Conservation (phyloP, 192 early-diverging fungal genomes). For the Ambispora gerdemannii region DNA sequence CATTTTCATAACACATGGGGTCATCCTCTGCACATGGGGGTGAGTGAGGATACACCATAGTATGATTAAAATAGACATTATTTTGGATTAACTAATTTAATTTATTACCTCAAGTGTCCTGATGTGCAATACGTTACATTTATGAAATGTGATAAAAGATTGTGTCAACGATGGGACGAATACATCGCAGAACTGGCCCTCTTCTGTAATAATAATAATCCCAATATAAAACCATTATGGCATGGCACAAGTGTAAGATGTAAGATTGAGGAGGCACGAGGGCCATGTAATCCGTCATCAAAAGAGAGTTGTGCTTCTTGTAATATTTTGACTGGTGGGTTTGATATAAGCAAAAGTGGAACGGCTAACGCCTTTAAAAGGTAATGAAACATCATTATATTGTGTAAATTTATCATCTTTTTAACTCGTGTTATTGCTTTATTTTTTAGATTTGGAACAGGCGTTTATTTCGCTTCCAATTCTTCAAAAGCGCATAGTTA, state of each 20-base stretch:
- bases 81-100: too few relatives aligned
- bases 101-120: not conserved
- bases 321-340: slow-evolving; percentile 29
- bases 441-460: slow-evolving; percentile 26
- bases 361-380: slow-evolving; percentile 19
- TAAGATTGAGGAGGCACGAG: not conserved
- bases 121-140: slow-evolving; percentile 24
- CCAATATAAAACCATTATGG: slow-evolving; percentile 31
- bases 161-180: slow-evolving; percentile 26
- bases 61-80: too few relatives aligned
- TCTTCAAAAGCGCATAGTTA: slow-evolving; percentile 34
- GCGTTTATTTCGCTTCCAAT: slow-evolving; percentile 33
- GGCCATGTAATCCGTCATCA: slow-evolving; percentile 22
- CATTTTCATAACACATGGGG: slow-evolving; percentile 25
- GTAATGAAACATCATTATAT: not conserved
- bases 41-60: too few relatives aligned
- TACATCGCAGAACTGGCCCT: slow-evolving; percentile 25
- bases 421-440: not conserved
- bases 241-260: slow-evolving; percentile 31
- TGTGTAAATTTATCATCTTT: not conserved
- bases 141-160: slow-evolving; percentile 20
- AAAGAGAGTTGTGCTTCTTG: slow-evolving; percentile 28
- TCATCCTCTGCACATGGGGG: slow-evolving; percentile 28
- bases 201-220: not conserved
- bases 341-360: slow-evolving; percentile 29